phyloP scores from a whole-genome alignment of 2,329 filamentous ascomycete species.

The Macrophomina pseudophaseolina region DNA sequence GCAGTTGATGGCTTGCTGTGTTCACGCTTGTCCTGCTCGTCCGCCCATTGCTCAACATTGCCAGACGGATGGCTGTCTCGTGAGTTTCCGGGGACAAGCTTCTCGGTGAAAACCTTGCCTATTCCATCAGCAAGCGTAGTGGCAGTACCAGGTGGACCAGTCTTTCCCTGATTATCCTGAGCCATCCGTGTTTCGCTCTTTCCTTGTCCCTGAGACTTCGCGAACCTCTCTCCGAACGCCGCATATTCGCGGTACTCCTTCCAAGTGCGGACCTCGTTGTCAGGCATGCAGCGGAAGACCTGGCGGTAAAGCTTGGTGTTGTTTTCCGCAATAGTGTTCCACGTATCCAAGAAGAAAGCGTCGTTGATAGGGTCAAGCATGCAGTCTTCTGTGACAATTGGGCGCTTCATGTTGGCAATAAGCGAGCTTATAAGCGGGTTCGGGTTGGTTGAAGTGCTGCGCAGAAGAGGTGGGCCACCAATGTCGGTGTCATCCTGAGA shows the following conservation, averaged over 20 bases:
- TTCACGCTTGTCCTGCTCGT: constrained; percentile 42
- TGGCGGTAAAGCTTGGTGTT: constrained; percentile 94
- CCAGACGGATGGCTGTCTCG: constrained; percentile 29
- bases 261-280: constrained; percentile 93
- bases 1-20: constrained; percentile 26
- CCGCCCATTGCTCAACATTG: constrained; percentile 45
- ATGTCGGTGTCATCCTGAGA: constrained; percentile 80
- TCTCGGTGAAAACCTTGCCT: constrained; percentile 27
- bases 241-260: constrained; percentile 86
- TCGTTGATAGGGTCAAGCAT: constrained; percentile 89
- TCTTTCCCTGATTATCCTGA: constrained; percentile 54
- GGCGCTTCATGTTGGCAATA: constrained; percentile 71
- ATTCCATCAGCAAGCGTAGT: constrained; percentile 32
- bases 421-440: constrained; percentile 55
- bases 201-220: constrained; percentile 63
- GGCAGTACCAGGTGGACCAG: constrained; percentile 52
- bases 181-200: constrained; percentile 58
- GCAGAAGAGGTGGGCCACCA: constrained; percentile 70
- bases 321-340: constrained; percentile 86
- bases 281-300: constrained; percentile 96
- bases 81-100: constrained; percentile 6
- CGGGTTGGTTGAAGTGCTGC: constrained; percentile 57
- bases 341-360: constrained; percentile 83
- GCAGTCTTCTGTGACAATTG: constrained; percentile 83
- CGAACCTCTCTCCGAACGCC: constrained; percentile 78